Percentiles rank a stretch among this genome's conserved stretches.
Evolutionary conservation across 2,329 filamentous ascomycete species (phyloP).

Genomic region (Sporothrix protearum): DNA sequence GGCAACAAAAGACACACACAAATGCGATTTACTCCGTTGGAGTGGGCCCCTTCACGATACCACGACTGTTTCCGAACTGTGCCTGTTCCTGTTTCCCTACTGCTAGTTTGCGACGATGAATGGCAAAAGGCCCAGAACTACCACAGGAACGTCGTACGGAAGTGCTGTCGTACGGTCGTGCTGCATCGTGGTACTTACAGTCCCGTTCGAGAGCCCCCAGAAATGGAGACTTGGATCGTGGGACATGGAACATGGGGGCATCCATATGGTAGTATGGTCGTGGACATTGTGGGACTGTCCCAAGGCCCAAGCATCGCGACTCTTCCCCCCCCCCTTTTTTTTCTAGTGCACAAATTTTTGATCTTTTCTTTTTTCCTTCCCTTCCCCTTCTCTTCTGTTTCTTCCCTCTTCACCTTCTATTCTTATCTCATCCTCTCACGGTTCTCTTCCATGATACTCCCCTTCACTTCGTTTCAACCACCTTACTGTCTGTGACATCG

Average conservation of each 20-base stretch:
- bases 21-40: neutral
- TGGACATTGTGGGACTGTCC: neutral
- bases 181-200: neutral
- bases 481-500: conserved; percentile 18
- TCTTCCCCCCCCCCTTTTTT: neutral
- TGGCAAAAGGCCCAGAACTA: neutral
- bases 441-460: neutral
- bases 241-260: conserved; percentile 1
- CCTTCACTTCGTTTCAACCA: conserved; percentile 17
- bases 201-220: neutral
- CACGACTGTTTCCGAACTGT: neutral
- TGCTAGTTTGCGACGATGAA: neutral
- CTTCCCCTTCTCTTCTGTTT: neutral
- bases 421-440: neutral
- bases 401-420: neutral
- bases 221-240: neutral
- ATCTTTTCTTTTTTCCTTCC: neutral
- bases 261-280: neutral
- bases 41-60: neutral
- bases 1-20: neutral
- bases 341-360: neutral
- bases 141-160: neutral
- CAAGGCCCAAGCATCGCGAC: neutral
- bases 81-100: neutral
- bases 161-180: neutral